These are phyloP conservation scores for Soucietia sequanensis DNA, from an alignment of 805 yeast species.

Conservation along the genomic window DNA sequence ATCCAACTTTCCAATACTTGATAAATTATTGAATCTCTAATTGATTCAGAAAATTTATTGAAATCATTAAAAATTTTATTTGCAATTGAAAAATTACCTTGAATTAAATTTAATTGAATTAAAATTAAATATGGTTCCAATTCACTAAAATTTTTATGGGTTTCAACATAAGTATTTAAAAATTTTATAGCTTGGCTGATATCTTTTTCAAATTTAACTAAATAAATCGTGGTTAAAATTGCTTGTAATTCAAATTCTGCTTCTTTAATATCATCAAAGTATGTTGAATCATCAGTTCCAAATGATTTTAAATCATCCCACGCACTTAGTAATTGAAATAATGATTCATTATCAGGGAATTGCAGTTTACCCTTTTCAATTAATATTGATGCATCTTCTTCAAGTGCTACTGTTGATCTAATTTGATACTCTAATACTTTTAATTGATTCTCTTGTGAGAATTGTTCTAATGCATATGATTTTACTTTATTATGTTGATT, in stretches of 20 bases:
- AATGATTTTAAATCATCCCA: constrained; percentile 43
- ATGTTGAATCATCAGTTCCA: constrained; percentile 43
- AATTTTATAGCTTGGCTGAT: constrained; percentile 35
- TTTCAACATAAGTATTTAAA: constrained; percentile 27
- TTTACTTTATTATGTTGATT: constrained; percentile 51
- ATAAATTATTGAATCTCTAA: constrained; percentile 66
- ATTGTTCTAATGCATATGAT: constrained; percentile 36
- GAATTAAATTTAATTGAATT: constrained; percentile 38
- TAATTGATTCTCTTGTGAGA: constrained; percentile 34
- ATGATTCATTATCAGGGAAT: constrained; percentile 33
- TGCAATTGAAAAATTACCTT: constrained; percentile 36
- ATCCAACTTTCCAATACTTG: constrained; percentile 79
- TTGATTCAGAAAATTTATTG: constrained; percentile 30
- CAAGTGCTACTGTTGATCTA: constrained; percentile 37
- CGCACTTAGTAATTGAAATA: constrained; percentile 39
- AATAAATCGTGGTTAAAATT: constrained; percentile 37
- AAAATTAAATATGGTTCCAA: constrained; percentile 42
- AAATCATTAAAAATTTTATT: constrained; percentile 30
- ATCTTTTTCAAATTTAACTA: constrained; percentile 35
- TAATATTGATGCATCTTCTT: constrained; percentile 37
- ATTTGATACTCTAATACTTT: constrained; percentile 41
- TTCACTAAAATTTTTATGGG: constrained; percentile 22
- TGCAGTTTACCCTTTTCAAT: constrained; percentile 33
- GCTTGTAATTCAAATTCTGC: constrained; percentile 42
- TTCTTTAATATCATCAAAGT: constrained; percentile 36